These are phyloP conservation scores for Lactarius pseudohatsudake DNA, from an alignment of 768 basidiomycete genomes.

Conservation along the genomic window DNA sequence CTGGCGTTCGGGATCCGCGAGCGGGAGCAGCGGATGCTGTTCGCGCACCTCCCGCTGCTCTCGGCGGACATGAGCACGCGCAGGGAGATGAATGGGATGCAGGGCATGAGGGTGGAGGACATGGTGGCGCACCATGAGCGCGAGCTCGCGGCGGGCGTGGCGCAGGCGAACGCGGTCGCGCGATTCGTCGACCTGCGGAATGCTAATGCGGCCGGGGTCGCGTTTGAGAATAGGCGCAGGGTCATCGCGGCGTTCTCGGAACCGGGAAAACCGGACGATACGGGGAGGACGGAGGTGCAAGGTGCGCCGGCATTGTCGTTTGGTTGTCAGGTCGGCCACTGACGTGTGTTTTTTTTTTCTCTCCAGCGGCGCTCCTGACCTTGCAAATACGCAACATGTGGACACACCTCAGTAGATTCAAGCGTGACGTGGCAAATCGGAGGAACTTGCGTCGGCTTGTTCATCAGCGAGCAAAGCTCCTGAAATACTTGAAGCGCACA, in stretches of 20 bases:
- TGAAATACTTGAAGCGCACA: constrained; percentile 70
- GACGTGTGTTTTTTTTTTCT: not conserved
- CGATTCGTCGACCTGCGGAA: constrained; percentile 81
- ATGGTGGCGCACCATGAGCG: constrained; percentile 25
- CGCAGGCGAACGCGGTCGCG: constrained; percentile 58
- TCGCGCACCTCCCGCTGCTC: constrained; percentile 62
- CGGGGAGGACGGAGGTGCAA: constrained; percentile 88
- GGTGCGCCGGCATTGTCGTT: constrained; percentile 49
- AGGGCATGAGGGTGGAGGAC: not conserved
- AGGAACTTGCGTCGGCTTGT: constrained; percentile 75
- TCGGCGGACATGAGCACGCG: constrained; percentile 36
- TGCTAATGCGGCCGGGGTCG: constrained; percentile 82
- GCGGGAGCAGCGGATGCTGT: constrained; percentile 59
- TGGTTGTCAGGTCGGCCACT: constrained; percentile 10
- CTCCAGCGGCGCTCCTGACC: constrained; percentile 80
- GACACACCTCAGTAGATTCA: constrained; percentile 65
- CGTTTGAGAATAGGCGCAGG: constrained; percentile 80
- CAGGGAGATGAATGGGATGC: constrained; percentile 7
- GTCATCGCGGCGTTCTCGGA: constrained; percentile 79
- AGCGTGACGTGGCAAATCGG: constrained; percentile 75
- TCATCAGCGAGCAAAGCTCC: constrained; percentile 78
- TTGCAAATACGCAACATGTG: constrained; percentile 82
- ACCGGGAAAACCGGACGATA: constrained; percentile 62
- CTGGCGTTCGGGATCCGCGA: constrained; percentile 67
- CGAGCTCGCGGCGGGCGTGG: constrained; percentile 39